Conservation (phyloP, 345 rosid genomes). For the Cardamine chenopodiifolia region DNA sequence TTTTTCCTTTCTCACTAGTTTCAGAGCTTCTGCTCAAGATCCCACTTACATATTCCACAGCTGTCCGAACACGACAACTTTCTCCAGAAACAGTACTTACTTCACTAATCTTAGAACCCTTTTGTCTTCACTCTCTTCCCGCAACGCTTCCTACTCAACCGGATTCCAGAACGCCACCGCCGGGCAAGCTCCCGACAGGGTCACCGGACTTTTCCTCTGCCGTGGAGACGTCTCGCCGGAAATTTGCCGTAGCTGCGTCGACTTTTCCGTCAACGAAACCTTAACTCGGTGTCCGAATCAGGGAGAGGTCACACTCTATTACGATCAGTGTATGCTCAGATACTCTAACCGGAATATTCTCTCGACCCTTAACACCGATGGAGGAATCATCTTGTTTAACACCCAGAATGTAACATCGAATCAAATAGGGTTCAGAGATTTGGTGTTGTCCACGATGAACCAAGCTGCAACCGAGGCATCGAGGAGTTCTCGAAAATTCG, state of each 20-base stretch:
- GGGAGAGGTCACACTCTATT: conserved; percentile 23
- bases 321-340: conserved; percentile 47
- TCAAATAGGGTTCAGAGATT: background rate
- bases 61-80: background rate
- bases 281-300: conserved; percentile 28
- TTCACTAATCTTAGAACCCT: conserved; percentile 15
- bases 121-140: conserved; percentile 23
- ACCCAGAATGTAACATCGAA: no score
- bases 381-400: no score
- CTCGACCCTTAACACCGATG: no score
- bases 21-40: conserved; percentile 31
- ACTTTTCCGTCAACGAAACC: background rate
- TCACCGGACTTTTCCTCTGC: conserved; percentile 53
- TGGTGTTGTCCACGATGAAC: conserved; percentile 1
- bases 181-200: conserved; percentile 6
- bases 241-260: conserved; percentile 47
- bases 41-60: no score
- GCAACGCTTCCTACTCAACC: conserved; percentile 10
- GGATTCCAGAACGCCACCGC: conserved; percentile 43
- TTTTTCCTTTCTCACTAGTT: conserved; percentile 19
- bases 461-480: background rate
- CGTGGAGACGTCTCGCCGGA: conserved; percentile 25
- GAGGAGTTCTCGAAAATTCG: conserved; percentile 34
- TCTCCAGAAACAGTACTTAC: conserved; percentile 15
- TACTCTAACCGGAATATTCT: conserved; percentile 37